Evolutionary conservation across 345 rosid genomes (phyloP), one percentile per base, ranked within the genome.

Genomic region (Sonneratia alba): DNA sequence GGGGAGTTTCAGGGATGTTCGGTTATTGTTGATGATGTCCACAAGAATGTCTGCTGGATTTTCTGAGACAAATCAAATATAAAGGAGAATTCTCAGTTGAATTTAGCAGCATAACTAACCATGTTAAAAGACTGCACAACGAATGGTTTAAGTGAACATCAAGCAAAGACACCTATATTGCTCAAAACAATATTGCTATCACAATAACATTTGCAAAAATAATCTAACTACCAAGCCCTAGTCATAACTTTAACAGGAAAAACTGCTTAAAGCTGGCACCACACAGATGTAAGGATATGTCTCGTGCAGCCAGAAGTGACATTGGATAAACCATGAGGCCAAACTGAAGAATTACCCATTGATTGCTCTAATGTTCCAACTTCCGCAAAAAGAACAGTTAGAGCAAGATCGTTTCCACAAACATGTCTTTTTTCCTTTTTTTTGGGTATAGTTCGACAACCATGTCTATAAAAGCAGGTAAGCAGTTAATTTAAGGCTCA

Each of bases 11-110:
- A 72, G 76, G 36, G 89, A 79, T 48, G 90, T 88, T 73, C 95
- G 80, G 69, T 92, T 90, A 68, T 82, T 75, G 85, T 92, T 92
- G 74, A 87, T 85, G 76, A 92, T 79, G 76, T 85, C 83, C 37
- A 92, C 90, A 18, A 92, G 86, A 72, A 86, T 91, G 61, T 84
- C 87, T 24, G 98, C 93, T 7, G 91, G 87, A 81, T 92, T 90
- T 77, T 83, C 96, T 90, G 86, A n/a, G 63, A 3, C 3, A 7
- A 55, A 57, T n/a, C 63, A 57, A 57, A 21, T 57, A 57, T 8
- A 32, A 57, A 5, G n/a, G 22, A 66, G 59, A 22, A 36, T 49
- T 9, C 40, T 36, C 36, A 7, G 63, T 57, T 57, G 63, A 24
- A 8, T 21, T 56, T n/a, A n/a, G 34, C 27, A 57, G 34, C 7